Conservation (phyloP, 805 yeast genomes). For the Ogataea methylovora region DNA sequence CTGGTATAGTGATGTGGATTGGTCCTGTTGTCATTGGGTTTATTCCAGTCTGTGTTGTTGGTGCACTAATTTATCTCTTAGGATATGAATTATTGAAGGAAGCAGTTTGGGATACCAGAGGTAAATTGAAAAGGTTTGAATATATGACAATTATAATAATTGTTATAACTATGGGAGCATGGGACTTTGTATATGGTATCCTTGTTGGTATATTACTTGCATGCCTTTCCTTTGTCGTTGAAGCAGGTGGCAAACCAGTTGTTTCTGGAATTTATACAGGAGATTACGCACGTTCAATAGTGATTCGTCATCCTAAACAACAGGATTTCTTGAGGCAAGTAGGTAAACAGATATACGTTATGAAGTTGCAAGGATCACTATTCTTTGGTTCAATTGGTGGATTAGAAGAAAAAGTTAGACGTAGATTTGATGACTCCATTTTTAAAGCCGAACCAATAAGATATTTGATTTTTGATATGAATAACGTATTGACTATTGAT, state of each 20-base stretch:
- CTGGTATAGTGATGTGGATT: slow-evolving; percentile 69
- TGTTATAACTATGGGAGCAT: slow-evolving; percentile 90
- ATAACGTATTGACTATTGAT: slow-evolving; percentile 74
- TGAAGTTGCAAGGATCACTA: slow-evolving; percentile 80
- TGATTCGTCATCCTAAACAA: slow-evolving; percentile 83
- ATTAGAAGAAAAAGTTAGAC: slow-evolving; percentile 69
- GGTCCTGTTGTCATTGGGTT: slow-evolving; percentile 93
- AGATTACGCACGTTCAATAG: slow-evolving; percentile 83
- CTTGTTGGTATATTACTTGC: slow-evolving; percentile 87
- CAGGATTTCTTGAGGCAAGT: slow-evolving; percentile 77
- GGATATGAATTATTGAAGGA: slow-evolving; percentile 90
- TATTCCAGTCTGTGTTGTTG: slow-evolving; percentile 95
- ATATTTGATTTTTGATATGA: slow-evolving; percentile 79
- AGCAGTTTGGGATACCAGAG: slow-evolving; percentile 78
- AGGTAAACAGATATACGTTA: slow-evolving; percentile 83
- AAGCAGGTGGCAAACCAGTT: slow-evolving; percentile 79
- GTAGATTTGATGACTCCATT: slow-evolving; percentile 47
- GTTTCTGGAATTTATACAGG: slow-evolving; percentile 82
- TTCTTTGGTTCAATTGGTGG: slow-evolving; percentile 96
- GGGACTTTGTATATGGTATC: slow-evolving; percentile 92
- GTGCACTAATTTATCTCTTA: slow-evolving; percentile 78
- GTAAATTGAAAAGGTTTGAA: slow-evolving; percentile 67
- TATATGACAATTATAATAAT: slow-evolving; percentile 78
- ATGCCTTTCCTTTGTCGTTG: slow-evolving; percentile 90
- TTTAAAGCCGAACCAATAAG: slow-evolving; percentile 57